These are phyloP conservation scores for Lepidium africanum DNA, from an alignment of 345 rosid species.

Conservation along the genomic window DNA sequence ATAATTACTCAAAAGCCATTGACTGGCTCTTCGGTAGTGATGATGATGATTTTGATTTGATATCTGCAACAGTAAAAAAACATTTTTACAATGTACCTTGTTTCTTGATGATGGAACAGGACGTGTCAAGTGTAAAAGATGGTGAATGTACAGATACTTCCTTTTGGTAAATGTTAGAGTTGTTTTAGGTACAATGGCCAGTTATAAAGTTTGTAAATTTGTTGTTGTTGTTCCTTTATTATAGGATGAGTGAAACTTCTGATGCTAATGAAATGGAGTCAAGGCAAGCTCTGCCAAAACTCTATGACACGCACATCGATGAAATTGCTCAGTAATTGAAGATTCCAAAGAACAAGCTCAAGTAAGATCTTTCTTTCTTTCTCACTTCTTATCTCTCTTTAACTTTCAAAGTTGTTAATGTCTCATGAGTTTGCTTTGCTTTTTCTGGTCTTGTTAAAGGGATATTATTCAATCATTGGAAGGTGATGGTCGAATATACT, in stretches of 20 bases:
- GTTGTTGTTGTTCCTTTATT: background rate
- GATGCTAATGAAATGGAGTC: constrained; percentile 68
- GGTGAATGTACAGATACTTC: too few species aligned
- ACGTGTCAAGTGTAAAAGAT: too few species aligned
- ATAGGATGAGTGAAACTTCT: constrained; percentile 64
- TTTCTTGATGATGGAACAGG: too few species aligned
- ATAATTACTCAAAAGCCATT: background rate
- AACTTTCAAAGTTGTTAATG: background rate
- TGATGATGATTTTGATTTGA: background rate
- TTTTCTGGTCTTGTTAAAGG: constrained; percentile 26
- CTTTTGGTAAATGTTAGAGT: too few species aligned
- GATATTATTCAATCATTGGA: constrained; percentile 66
- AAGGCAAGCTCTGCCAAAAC: constrained; percentile 31
- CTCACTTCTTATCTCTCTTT: background rate
- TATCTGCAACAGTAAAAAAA: constrained; percentile 7
- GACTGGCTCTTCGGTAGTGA: constrained; percentile 12
- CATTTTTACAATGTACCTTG: background rate
- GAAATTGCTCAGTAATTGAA: constrained; percentile 71
- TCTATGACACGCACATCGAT: constrained; percentile 69
- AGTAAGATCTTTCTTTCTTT: constrained; percentile 34
- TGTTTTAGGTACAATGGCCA: background rate
- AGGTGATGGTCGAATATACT: constrained; percentile 82
- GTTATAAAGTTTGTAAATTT: background rate
- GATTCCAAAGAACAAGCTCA: constrained; percentile 65
- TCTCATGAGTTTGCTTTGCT: background rate